A percentile compares a stretch with the other conserved stretches of the same genome.
Evolutionary conservation across 2,329 filamentous ascomycete genomes (phyloP).

Genomic region (Calonectria pseudoturangicola): DNA sequence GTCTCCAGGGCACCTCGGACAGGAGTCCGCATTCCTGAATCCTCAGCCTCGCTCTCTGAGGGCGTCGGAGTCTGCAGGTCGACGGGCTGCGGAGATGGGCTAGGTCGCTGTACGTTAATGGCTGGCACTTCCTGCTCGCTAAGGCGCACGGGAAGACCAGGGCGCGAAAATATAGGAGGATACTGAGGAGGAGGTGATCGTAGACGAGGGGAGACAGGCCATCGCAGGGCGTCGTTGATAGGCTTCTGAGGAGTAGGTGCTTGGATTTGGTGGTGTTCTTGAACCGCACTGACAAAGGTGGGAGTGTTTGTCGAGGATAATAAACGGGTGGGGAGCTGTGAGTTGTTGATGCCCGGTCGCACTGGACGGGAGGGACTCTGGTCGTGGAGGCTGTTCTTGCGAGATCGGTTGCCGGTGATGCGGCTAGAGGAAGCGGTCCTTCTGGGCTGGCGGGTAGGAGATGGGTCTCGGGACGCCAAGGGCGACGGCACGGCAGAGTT

Average conservation of each 20-base stretch:
- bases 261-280: conserved; percentile 77
- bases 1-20: conserved; percentile 85
- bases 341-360: conserved; percentile 73
- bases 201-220: conserved; percentile 85
- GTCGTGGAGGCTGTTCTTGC: conserved; percentile 80
- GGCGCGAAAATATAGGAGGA: conserved; percentile 74
- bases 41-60: conserved; percentile 73
- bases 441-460: conserved; percentile 65
- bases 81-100: conserved; percentile 67
- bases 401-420: conserved; percentile 70
- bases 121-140: conserved; percentile 70
- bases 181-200: conserved; percentile 85
- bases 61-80: conserved; percentile 57
- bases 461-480: conserved; percentile 67
- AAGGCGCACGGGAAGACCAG: conserved; percentile 66
- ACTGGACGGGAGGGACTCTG: conserved; percentile 75
- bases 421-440: conserved; percentile 60
- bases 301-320: conserved; percentile 82
- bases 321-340: conserved; percentile 78
- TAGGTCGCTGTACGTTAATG: conserved; percentile 72
- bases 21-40: conserved; percentile 75
- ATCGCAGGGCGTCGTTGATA: conserved; percentile 76
- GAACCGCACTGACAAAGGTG: conserved; percentile 75
- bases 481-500: conserved; percentile 62
- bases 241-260: conserved; percentile 80